A percentile compares a stretch with the other conserved stretches of the same genome.
phyloP scores from a whole-genome alignment of 2,329 filamentous ascomycete genomes.

The Cryphonectria japonica region DNA sequence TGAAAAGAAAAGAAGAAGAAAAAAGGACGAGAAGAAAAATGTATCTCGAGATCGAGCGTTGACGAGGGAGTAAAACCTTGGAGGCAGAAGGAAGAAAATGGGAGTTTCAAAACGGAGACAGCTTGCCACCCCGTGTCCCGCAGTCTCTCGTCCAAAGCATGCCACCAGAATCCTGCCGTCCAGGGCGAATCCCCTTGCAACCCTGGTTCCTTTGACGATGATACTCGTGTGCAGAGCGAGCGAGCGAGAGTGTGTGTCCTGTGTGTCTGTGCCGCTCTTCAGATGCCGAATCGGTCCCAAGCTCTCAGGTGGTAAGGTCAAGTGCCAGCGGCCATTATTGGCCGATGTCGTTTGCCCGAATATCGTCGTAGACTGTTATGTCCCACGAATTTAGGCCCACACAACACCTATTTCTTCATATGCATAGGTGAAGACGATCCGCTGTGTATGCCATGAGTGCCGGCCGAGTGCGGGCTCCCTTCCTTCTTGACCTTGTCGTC shows the following conservation, averaged over 20 bases:
- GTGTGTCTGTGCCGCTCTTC: not conserved
- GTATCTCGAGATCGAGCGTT: not conserved
- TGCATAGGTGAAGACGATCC: conserved; percentile 30
- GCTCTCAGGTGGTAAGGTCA: not conserved
- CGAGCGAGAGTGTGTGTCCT: not conserved
- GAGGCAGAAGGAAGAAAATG: not conserved
- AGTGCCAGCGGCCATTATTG: not conserved
- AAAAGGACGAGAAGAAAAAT: not conserved
- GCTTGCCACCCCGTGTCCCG: too few relatives aligned
- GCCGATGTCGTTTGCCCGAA: too few relatives aligned
- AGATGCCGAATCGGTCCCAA: not conserved
- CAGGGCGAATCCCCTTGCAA: too few relatives aligned
- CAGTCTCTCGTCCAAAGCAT: too few relatives aligned
- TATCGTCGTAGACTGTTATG: not conserved
- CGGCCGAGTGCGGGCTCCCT: conserved; percentile 24
- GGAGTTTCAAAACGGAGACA: too few relatives aligned
- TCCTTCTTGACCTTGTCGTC: conserved; percentile 34
- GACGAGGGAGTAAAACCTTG: not conserved
- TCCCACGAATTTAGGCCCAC: not conserved
- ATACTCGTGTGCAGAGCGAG: not conserved
- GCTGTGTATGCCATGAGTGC: conserved; percentile 29
- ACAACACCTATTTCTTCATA: conserved; percentile 20
- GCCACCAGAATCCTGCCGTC: not conserved
- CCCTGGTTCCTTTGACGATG: too few relatives aligned
- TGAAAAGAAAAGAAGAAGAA: not conserved